Evolutionary conservation across 225 moss, liverwort and hornwort species (phyloP), one percentile per base, ranked within the genome.

Genomic region (Pseudoscleropodium purum): DNA sequence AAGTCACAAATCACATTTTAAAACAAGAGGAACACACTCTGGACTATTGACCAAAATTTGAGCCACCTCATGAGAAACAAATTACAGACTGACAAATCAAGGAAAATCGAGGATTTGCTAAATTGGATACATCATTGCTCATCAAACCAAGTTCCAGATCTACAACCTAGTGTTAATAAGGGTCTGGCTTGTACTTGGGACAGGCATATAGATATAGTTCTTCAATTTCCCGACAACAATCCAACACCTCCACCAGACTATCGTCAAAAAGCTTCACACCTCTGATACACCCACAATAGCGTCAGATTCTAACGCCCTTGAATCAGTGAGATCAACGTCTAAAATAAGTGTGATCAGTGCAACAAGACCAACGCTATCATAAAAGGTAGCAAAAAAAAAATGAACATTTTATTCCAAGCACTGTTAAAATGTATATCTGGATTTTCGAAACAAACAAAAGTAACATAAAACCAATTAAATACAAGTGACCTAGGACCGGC

Each of bases 161-260:
- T 89, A 85, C 34, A 89, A 90, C 59, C 64, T 83, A 89, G 75
- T 70, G 60, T 37, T 82, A 80, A 80, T 76, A 87, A 43, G 84
- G 87, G 85, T 86, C 67, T 90, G 66, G 85, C 57, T 92, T 90
- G 87, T 89, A 99, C 98, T 93, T 96, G 51, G 97, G 93, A 90
- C 97, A 93, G 74, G 99, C 99, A 94, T 99, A 99, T 66, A 99
- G 95, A 84, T 96, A 95, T 65, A 99, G 89, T 90, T 94, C 97
- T 92, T 94, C 93, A 90, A 99, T 96, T 82, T 93, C 92, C 66
- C 83, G 93, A 88, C 97, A 97, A 88, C 94, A 82, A 85, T 91
- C 75, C 87, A 95, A 83, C 54, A 97, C 91, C 76, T 93, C 85
- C 88, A 93, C 93, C 72, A 99, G 93, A 73, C 99, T 97, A 54